Evolutionary conservation across 2,329 filamentous ascomycete species (phyloP), one percentile per base, ranked within the genome.

Genomic region (Parastagonospora avenae): DNA sequence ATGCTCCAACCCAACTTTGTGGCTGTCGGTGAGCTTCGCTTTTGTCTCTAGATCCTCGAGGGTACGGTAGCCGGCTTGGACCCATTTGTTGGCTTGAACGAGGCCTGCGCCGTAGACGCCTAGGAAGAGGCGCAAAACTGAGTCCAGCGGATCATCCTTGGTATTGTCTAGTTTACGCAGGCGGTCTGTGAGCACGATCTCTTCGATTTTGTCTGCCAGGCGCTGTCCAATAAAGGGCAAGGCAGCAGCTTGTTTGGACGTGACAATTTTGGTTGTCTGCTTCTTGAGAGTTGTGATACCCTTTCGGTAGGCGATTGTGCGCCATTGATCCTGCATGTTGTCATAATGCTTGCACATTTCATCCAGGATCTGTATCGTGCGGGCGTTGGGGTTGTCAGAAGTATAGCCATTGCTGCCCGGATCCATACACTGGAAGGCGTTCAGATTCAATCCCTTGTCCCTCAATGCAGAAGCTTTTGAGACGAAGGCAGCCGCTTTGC

Each of bases 181-280:
- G 24, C 80, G 79, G 63, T 91, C 83, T 0, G 91, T 96, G 33
- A 80, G 79, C 2, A 85, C 90, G 37, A 97, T 96, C 68, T 97
- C 93, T 63, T 94, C 90, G 56, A 97, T 94, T 71, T 96, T 96
- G 24, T 83, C 79, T 0, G 92, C 92, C 1, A 97, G 77, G 1
- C 90, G 82, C 9, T 79, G 64, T 7, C 92, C 92, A 31, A 97
- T 85, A 50, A 81, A 82, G 1, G 85, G 85, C 1, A 97, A 79
- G 2, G 75, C 71, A 9, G 81, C 75, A 0, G 92, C 93, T 70
- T 95, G 82, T 42, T 85, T 80, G 50, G 83, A 85, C 0, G 88
- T 92, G 4, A 73, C 77, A 51, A 97, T 83, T 66, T 85, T 87
- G 15, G 64, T 67, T 0, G 76, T 68, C 54, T 92, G 88, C 41